Conservation (phyloP, 257 asterid genomes). For the Prunella vulgaris region DNA sequence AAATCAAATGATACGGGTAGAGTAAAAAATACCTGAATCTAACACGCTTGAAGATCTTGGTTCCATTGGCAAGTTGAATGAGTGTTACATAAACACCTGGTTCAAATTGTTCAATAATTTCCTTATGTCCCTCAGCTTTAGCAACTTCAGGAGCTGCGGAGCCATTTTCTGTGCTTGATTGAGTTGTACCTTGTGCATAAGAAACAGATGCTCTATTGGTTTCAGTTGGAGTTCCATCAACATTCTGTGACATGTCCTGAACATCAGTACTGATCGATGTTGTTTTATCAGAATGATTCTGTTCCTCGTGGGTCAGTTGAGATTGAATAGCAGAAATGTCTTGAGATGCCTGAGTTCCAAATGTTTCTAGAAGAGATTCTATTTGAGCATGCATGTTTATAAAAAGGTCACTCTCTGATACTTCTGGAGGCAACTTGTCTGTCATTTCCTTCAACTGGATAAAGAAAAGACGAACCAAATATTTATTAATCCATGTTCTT, state of each 20-base stretch:
- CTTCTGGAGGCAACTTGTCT: constrained; percentile 62
- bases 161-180: constrained; percentile 29
- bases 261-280: not conserved
- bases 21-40: constrained; percentile 63
- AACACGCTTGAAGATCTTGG: constrained; percentile 72
- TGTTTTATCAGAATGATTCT: constrained; percentile 16
- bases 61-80: constrained; percentile 51
- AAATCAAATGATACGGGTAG: not conserved
- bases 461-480: constrained; percentile 10
- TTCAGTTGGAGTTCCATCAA: constrained; percentile 30
- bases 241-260: constrained; percentile 19
- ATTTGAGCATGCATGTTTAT: constrained; percentile 46
- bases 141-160: constrained; percentile 33
- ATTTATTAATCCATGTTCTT: constrained; percentile 9
- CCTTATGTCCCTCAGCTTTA: constrained; percentile 40
- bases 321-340: constrained; percentile 24
- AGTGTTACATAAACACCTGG: constrained; percentile 88
- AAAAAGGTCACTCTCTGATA: constrained; percentile 46
- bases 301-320: constrained; percentile 16
- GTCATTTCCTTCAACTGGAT: constrained; percentile 64
- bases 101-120: constrained; percentile 88
- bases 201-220: constrained; percentile 38
- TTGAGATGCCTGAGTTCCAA: constrained; percentile 34
- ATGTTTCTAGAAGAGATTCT: constrained; percentile 42
- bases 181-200: constrained; percentile 25